These are phyloP conservation scores for Cryptococcus neoformans DNA, from an alignment of 1,284 basidiomycete species.

Conservation along the genomic window DNA sequence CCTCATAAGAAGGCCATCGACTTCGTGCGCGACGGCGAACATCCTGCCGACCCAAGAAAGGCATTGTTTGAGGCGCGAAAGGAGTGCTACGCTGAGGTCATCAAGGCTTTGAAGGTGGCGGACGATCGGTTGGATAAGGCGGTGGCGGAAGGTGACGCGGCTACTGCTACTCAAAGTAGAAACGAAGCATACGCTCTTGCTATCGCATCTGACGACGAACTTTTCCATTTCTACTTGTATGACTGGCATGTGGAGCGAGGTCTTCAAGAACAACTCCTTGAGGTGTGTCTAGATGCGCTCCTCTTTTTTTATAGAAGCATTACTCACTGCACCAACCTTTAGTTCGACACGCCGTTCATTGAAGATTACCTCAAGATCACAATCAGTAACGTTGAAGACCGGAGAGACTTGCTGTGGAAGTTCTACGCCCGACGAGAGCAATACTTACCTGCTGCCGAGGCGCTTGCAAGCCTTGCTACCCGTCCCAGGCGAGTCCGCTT, in stretches of 20 bases:
- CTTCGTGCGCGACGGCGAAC: conserved; percentile 68
- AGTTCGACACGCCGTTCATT: conserved; percentile 53
- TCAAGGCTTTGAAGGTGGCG: conserved; percentile 75
- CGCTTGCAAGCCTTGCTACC: conserved; percentile 81
- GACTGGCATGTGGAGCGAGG: conserved; percentile 83
- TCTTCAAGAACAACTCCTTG: conserved; percentile 82
- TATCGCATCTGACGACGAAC: conserved; percentile 77
- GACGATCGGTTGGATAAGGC: conserved; percentile 56
- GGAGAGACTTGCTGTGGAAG: conserved; percentile 92
- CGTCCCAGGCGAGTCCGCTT: conserved; percentile 64
- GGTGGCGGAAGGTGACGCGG: conserved; percentile 17
- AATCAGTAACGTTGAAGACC: conserved; percentile 51
- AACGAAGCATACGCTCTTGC: conserved; percentile 58
- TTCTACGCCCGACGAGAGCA: conserved; percentile 91
- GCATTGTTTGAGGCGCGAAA: conserved; percentile 61
- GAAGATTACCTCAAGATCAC: conserved; percentile 70
- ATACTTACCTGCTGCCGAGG: conserved; percentile 78
- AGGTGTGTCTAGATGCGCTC: conserved; percentile 55
- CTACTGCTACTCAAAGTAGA: conserved; percentile 23
- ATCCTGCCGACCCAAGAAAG: conserved; percentile 60
- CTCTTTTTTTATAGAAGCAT: neutral
- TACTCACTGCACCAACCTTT: neutral
- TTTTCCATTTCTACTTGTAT: conserved; percentile 93
- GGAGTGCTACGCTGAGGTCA: conserved; percentile 76
- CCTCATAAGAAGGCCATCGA: conserved; percentile 70